These are phyloP conservation scores for Gymnopus androsaceus DNA, from an alignment of 1,284 basidiomycete genomes.

Conservation along the genomic window DNA sequence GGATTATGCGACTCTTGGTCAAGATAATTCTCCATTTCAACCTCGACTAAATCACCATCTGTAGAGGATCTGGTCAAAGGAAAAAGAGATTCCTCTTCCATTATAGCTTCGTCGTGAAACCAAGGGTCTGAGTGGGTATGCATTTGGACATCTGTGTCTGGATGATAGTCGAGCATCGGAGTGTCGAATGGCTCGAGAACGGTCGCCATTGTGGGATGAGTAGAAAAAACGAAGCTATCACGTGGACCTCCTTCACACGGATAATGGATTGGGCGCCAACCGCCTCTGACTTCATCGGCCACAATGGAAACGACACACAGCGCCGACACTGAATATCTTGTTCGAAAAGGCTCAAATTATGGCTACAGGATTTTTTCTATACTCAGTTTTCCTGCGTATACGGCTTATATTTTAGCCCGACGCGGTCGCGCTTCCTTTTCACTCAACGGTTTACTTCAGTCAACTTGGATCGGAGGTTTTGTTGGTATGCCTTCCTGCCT, in stretches of 20 bases:
- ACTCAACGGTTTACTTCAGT: slow-evolving; percentile 61
- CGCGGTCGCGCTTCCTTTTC: slow-evolving; percentile 55
- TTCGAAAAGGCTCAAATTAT: slow-evolving; percentile 61
- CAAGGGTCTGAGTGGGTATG: slow-evolving; percentile 54
- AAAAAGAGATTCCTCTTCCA: slow-evolving; percentile 47
- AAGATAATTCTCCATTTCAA: slow-evolving; percentile 70
- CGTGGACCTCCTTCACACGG: too few relatives aligned
- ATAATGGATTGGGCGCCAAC: background rate
- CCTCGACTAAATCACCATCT: slow-evolving; percentile 46
- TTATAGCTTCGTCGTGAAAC: slow-evolving; percentile 57
- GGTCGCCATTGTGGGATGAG: slow-evolving; percentile 26
- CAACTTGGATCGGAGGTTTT: slow-evolving; percentile 69
- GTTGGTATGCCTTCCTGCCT: slow-evolving; percentile 40
- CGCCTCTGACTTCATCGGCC: background rate
- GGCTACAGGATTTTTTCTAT: slow-evolving; percentile 68
- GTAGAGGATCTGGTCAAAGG: slow-evolving; percentile 22
- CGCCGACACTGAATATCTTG: slow-evolving; percentile 44
- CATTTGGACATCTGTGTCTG: slow-evolving; percentile 67
- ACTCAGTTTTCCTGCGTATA: slow-evolving; percentile 59
- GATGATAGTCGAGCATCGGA: slow-evolving; percentile 67
- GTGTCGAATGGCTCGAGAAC: slow-evolving; percentile 61
- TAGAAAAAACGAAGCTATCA: slow-evolving; percentile 1
- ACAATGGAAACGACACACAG: slow-evolving; percentile 13
- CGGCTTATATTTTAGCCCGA: slow-evolving; percentile 50
- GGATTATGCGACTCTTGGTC: slow-evolving; percentile 42